Evolutionary conservation across 2,329 filamentous ascomycete species (phyloP).

Genomic region (Aspergillus spinulosporus): DNA sequence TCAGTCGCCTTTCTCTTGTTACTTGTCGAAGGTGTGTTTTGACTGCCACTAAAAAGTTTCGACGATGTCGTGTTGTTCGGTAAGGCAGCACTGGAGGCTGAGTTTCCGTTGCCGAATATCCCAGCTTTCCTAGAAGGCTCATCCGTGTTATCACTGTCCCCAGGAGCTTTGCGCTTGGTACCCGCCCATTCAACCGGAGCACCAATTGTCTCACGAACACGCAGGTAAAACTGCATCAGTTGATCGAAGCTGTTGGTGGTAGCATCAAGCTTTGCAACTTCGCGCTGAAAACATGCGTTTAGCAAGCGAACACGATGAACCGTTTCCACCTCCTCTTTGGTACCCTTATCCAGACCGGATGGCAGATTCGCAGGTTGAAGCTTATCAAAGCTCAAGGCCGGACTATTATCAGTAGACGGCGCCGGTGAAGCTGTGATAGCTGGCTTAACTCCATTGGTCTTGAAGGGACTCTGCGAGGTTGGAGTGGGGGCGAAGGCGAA

Average conservation of each 20-base stretch:
- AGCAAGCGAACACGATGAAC: conserved; percentile 35
- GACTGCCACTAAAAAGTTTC: conserved; percentile 23
- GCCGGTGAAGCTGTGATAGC: conserved; percentile 4
- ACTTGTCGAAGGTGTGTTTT: conserved; percentile 8
- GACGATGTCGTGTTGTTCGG: conserved; percentile 15
- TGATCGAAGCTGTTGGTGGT: conserved; percentile 37
- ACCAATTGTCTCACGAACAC: conserved; percentile 40
- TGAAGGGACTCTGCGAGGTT: conserved; percentile 17
- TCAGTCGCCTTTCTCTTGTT: conserved; percentile 26
- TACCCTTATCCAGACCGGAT: conserved; percentile 19
- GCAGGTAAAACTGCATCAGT: conserved; percentile 41
- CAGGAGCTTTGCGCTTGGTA: conserved; percentile 30
- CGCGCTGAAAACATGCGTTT: conserved; percentile 38
- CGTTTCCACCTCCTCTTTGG: conserved; percentile 24
- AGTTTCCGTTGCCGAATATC: conserved; percentile 16
- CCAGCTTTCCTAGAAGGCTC: conserved; percentile 28
- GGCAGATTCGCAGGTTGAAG: conserved; percentile 24
- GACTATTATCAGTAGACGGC: conserved; percentile 4
- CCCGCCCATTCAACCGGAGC: conserved; percentile 31
- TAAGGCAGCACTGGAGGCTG: conserved; percentile 6
- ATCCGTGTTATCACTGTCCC: conserved; percentile 19
- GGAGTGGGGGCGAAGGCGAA: conserved; percentile 9
- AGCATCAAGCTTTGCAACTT: conserved; percentile 35
- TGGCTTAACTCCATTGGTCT: conserved; percentile 17
- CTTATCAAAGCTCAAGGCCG: conserved; percentile 14